A percentile compares a stretch with the other conserved stretches of the same genome.
Evolutionary conservation across 495 filamentous ascomycete genomes (phyloP).

Genomic region (Neurospora cerealis): DNA sequence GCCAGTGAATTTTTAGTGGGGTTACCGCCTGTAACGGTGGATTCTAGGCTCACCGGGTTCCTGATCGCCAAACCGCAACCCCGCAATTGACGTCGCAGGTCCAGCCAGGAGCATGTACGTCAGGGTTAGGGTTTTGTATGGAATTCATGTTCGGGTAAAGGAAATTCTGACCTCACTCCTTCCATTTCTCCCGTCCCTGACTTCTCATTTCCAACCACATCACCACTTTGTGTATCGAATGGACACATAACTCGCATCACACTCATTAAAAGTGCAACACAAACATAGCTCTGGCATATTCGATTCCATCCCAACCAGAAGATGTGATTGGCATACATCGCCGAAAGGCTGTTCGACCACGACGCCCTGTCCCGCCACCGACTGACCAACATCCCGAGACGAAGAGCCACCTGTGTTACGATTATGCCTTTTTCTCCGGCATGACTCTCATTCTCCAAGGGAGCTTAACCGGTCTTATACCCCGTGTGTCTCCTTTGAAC

Average conservation of each 20-base stretch:
- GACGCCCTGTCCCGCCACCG: neutral
- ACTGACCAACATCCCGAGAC: neutral
- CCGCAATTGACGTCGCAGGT: neutral
- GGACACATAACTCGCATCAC: neutral
- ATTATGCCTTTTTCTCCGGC: neutral
- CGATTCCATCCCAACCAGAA: neutral
- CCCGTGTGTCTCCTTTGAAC: neutral
- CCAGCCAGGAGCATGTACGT: neutral
- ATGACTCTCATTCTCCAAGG: neutral
- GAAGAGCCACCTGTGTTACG: neutral
- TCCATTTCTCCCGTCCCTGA: neutral
- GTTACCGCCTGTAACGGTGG: neutral
- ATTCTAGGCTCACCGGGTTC: neutral
- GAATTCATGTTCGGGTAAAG: neutral
- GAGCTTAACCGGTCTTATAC: neutral
- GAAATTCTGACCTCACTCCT: neutral
- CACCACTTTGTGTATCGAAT: neutral
- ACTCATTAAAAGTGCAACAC: neutral
- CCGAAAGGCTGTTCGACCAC: neutral
- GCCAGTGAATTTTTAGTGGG: neutral
- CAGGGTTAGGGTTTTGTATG: neutral
- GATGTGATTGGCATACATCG: neutral
- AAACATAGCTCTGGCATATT: neutral
- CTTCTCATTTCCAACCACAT: neutral
- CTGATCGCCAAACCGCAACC: neutral